Conservation (phyloP, 2,329 filamentous ascomycete genomes). For the Aspergillus ochraceus region DNA sequence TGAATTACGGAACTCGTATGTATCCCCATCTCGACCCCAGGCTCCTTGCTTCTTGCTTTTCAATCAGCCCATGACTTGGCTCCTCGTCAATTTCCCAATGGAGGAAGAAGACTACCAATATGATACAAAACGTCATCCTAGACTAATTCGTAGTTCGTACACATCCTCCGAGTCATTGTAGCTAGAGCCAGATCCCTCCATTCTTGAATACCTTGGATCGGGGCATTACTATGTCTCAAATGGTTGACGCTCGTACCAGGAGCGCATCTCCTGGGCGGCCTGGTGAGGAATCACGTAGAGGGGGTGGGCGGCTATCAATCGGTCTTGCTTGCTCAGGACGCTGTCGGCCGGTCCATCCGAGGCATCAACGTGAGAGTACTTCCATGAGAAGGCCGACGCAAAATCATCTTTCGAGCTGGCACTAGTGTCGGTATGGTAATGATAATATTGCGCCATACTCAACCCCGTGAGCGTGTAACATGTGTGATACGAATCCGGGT, state of each 20-base stretch:
- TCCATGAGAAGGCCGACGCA: constrained; percentile 40
- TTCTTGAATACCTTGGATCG: not conserved
- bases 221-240: constrained; percentile 11
- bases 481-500: constrained; percentile 86
- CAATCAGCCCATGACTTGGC: not conserved
- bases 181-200: not conserved
- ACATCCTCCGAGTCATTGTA: not conserved
- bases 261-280: constrained; percentile 63
- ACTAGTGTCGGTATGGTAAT: constrained; percentile 45
- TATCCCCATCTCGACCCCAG: not conserved
- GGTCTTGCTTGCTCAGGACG: constrained; percentile 70
- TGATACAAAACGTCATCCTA: not conserved
- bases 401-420: constrained; percentile 33
- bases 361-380: constrained; percentile 40
- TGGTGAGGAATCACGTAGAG: constrained; percentile 80
- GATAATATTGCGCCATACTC: constrained; percentile 73
- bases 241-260: constrained; percentile 58
- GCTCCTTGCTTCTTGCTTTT: not conserved
- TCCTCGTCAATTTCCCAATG: not conserved
- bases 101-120: not conserved
- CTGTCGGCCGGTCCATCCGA: constrained; percentile 55
- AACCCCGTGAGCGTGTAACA: constrained; percentile 88
- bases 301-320: constrained; percentile 72
- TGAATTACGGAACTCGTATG: not conserved
- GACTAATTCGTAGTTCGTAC: not conserved